Evolutionary conservation across 2,329 filamentous ascomycete species (phyloP).

Genomic region (Fusarium palustre): DNA sequence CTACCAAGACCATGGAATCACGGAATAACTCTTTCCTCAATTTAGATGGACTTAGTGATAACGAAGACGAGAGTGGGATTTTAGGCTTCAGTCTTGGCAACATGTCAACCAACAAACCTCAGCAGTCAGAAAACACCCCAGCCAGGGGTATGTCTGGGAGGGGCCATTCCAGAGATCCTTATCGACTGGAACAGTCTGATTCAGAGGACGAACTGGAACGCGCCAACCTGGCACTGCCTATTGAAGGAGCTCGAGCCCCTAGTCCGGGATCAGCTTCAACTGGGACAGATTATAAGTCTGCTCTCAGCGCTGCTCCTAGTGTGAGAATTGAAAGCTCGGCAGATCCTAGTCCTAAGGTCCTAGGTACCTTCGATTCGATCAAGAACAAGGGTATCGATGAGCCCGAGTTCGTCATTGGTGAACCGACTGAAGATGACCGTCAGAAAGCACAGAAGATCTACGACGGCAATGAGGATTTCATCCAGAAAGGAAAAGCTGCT

Average conservation of each 20-base stretch:
- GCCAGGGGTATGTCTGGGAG: constrained; percentile 31
- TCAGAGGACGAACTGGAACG: constrained; percentile 51
- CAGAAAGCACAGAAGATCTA: constrained; percentile 86
- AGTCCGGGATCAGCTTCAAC: constrained; percentile 54
- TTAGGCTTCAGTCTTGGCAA: constrained; percentile 26
- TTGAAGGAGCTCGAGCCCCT: constrained; percentile 54
- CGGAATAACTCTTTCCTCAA: constrained; percentile 64
- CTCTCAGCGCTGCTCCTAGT: constrained; percentile 58
- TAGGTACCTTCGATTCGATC: constrained; percentile 50
- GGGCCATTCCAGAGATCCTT: constrained; percentile 47
- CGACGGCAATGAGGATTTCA: constrained; percentile 84
- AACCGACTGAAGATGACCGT: constrained; percentile 75
- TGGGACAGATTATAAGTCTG: constrained; percentile 56
- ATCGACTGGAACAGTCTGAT: constrained; percentile 46
- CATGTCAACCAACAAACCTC: constrained; percentile 23
- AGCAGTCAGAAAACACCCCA: constrained; percentile 14
- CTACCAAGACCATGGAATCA: constrained; percentile 46
- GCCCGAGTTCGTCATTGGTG: constrained; percentile 67
- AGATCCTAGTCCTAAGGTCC: constrained; percentile 54
- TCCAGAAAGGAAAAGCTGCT: constrained; percentile 82
- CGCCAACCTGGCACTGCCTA: constrained; percentile 57
- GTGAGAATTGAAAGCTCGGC: constrained; percentile 58
- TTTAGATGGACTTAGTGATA: constrained; percentile 62
- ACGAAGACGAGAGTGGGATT: constrained; percentile 53
- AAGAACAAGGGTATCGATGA: constrained; percentile 64